Conservation (phyloP, 2,329 filamentous ascomycete species). For the Pochonia chlamydosporia region DNA sequence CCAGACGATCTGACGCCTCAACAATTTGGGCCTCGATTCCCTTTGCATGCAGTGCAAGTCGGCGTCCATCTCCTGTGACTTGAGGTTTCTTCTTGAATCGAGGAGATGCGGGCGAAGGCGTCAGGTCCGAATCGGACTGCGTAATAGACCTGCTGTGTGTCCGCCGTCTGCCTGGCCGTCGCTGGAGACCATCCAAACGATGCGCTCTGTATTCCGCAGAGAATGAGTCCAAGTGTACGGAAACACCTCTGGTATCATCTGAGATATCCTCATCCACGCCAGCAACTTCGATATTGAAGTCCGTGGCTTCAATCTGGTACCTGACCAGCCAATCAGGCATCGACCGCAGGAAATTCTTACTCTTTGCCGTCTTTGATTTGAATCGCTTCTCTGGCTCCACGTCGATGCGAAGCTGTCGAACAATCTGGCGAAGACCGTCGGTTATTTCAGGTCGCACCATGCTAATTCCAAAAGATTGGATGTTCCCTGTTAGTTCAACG, state of each 20-base stretch:
- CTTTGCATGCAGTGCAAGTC: constrained; percentile 72
- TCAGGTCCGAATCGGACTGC: constrained; percentile 61
- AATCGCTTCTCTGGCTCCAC: constrained; percentile 55
- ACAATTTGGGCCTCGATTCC: constrained; percentile 88
- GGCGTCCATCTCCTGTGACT: constrained; percentile 66
- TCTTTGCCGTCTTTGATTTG: constrained; percentile 40
- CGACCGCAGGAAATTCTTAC: constrained; percentile 67
- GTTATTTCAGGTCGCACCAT: constrained; percentile 90
- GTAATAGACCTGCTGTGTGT: constrained; percentile 67
- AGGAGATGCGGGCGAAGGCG: constrained; percentile 28
- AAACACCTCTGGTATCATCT: constrained; percentile 72
- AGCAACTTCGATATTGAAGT: constrained; percentile 86
- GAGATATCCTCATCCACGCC: constrained; percentile 83
- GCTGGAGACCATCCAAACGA: constrained; percentile 58
- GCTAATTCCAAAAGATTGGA: constrained; percentile 84
- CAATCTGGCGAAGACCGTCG: constrained; percentile 85
- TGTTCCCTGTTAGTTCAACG: constrained; percentile 70
- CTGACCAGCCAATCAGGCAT: constrained; percentile 81
- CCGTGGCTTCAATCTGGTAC: constrained; percentile 77
- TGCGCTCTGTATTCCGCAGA: constrained; percentile 84
- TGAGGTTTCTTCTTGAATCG: constrained; percentile 47
- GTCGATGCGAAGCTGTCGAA: constrained; percentile 71
- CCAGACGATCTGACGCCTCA: constrained; percentile 77
- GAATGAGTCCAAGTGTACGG: constrained; percentile 82
- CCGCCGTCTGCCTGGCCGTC: constrained; percentile 56